phyloP scores from a whole-genome alignment of 2,329 filamentous ascomycete species.

The Acephala macrosclerotiorum region DNA sequence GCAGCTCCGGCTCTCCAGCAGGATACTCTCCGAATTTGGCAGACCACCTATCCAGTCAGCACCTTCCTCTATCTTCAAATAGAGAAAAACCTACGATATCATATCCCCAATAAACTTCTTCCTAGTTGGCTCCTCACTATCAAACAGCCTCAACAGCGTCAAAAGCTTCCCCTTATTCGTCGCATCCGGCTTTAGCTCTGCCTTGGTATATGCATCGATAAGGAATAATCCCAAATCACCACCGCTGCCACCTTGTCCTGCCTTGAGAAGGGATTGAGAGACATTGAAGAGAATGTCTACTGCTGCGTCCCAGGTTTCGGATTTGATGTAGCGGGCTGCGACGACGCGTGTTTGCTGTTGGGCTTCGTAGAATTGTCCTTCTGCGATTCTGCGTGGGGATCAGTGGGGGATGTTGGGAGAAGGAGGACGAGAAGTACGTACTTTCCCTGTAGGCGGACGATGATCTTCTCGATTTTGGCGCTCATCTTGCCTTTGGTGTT shows the following conservation, averaged over 20 bases:
- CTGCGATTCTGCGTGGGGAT: slow-evolving; percentile 70
- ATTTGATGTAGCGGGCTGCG: slow-evolving; percentile 91
- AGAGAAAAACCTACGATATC: slow-evolving; percentile 64
- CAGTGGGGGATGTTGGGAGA: slow-evolving; percentile 15
- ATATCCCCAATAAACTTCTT: slow-evolving; percentile 93
- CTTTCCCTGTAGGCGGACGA: slow-evolving; percentile 81
- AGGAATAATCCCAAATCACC: slow-evolving; percentile 89
- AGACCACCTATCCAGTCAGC: slow-evolving; percentile 70
- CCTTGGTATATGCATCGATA: slow-evolving; percentile 90
- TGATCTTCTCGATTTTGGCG: slow-evolving; percentile 73
- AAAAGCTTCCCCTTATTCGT: slow-evolving; percentile 77
- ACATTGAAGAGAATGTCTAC: slow-evolving; percentile 88
- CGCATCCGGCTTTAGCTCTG: slow-evolving; percentile 79
- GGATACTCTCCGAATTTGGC: slow-evolving; percentile 85
- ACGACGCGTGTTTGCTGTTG: slow-evolving; percentile 98
- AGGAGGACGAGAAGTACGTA: slow-evolving; percentile 48
- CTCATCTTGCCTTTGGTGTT: slow-evolving; percentile 44
- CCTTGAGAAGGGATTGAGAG: slow-evolving; percentile 83
- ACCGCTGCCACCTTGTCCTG: slow-evolving; percentile 91
- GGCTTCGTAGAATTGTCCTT: slow-evolving; percentile 96
- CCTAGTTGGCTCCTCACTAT: slow-evolving; percentile 82
- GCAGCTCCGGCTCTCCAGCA: slow-evolving; percentile 90
- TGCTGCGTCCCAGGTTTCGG: slow-evolving; percentile 82
- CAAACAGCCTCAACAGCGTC: slow-evolving; percentile 81
- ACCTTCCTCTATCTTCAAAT: not conserved